Base-by-base conservation (phyloP, 2,329 filamentous ascomycete genomes). In the Cercospora citrullina region DNA sequence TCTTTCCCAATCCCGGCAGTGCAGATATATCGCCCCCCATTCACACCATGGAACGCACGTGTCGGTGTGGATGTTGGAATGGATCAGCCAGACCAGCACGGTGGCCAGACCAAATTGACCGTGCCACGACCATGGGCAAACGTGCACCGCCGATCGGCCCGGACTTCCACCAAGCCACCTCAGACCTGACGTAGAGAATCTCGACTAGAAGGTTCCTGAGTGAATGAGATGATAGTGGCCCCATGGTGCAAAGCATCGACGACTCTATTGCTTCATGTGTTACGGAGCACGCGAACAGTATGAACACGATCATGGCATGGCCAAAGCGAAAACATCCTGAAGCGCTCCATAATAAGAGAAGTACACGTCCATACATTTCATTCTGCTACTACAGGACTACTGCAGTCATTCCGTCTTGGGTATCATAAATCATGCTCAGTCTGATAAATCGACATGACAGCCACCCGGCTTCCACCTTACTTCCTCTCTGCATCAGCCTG, bases 401-500 rank as follows among this genome's bases (percentile, higher is more conserved):
- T 33, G 55, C 28, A 59, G n/a, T 14, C 30, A 59, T 36, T n/a
- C 23, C 7, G 26, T 12, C 9, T 9, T 12, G 55, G 55, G 55
- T 59, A 59, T 59, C 55, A 59, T 59, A 59, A 55, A 55, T 55
- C 48, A 55, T 28, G 48, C 48, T 55, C 23, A 30, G 6, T 30
- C 55, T 59, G 8, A 23, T 59, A 6, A 59, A 33, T 23, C 55
- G 7, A 42, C 1, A 42, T 33, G 8, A 7, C 55, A 31, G 31
- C 31, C 30, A 59, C 8, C 28, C 2, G 14, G 21, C 55, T 18
- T 21, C 30, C 14, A 23, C 39, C 31, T 21, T 65, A 67, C 28
- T 57, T 51, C 61, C 39, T 39, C 23, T 72, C 64, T 42, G 69
- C 69, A 53, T 71, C 67, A 2, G 70, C 86, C 84, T 91, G 84